phyloP scores from a whole-genome alignment of 108 stramenopile species.

The Skeletonema potamos region DNA sequence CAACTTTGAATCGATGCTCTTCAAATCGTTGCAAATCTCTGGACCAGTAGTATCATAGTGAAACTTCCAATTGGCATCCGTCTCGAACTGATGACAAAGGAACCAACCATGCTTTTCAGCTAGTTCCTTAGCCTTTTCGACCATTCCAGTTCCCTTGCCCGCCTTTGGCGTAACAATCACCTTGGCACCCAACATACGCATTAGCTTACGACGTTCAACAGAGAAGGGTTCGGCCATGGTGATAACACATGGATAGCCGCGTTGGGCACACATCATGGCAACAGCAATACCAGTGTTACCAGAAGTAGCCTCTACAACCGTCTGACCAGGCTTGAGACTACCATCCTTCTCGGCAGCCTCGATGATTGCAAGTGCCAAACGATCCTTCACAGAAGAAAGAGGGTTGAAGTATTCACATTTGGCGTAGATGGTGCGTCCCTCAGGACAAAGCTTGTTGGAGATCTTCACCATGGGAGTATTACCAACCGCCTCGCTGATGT shows the following conservation, averaged over 20 bases:
- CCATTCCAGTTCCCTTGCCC: constrained; percentile 73
- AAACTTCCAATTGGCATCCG: constrained; percentile 73
- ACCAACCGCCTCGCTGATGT: constrained; percentile 61
- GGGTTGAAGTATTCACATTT: constrained; percentile 90
- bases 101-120: constrained; percentile 67
- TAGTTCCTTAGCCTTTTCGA: constrained; percentile 71
- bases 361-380: constrained; percentile 80
- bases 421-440: constrained; percentile 69
- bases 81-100: constrained; percentile 77
- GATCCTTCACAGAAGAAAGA: constrained; percentile 89
- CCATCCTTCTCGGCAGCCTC: constrained; percentile 84
- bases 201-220: constrained; percentile 67
- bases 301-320: constrained; percentile 91
- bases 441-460: constrained; percentile 43
- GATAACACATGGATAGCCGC: constrained; percentile 79
- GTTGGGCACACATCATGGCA: constrained; percentile 56
- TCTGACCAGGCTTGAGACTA: constrained; percentile 81
- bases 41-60: constrained; percentile 78
- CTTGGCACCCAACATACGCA: constrained; percentile 72
- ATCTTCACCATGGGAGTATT: constrained; percentile 64
- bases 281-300: constrained; percentile 94
- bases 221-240: constrained; percentile 75
- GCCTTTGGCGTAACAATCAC: constrained; percentile 65
- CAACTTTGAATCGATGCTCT: constrained; percentile 39
- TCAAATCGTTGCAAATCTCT: constrained; percentile 64